phyloP scores from a whole-genome alignment of 768 basidiomycete species.

The Pleurotus tuoliensis region DNA sequence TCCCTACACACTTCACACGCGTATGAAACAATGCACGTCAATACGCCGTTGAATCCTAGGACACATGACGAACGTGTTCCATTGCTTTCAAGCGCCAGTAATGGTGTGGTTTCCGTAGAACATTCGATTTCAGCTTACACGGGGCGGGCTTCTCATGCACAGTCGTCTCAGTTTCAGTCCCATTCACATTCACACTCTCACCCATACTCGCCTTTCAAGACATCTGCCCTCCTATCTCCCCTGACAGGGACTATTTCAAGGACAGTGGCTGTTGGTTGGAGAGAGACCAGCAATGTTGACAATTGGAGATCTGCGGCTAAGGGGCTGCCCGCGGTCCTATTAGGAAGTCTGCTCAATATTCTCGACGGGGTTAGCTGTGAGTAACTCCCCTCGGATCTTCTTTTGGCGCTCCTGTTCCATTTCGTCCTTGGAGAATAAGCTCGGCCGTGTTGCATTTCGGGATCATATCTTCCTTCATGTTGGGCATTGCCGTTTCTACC shows the following conservation, averaged over 20 bases:
- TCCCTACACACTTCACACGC: no score
- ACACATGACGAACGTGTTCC: no score
- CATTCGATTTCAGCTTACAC: no score
- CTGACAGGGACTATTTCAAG: not conserved
- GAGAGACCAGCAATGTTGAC: not conserved
- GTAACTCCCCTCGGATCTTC: conserved; percentile 22
- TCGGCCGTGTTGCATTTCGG: no score
- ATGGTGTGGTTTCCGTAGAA: no score
- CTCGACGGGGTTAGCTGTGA: conserved; percentile 90
- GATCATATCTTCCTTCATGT: no score
- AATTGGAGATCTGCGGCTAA: conserved; percentile 24
- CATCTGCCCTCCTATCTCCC: not conserved
- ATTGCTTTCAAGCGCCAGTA: no score
- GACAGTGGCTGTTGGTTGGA: not conserved
- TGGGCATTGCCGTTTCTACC: no score
- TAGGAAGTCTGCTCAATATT: conserved; percentile 84
- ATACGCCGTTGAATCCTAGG: no score
- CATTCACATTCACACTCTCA: not conserved
- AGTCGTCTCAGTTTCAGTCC: not conserved
- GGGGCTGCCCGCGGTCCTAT: conserved; percentile 77
- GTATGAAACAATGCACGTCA: no score
- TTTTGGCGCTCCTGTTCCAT: not conserved
- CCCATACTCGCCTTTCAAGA: not conserved
- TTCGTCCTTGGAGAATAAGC: no score
- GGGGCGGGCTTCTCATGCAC: no score